These are phyloP conservation scores for Chenopodium formosanum DNA, from an alignment of 148 eudicot genomes.

Conservation along the genomic window DNA sequence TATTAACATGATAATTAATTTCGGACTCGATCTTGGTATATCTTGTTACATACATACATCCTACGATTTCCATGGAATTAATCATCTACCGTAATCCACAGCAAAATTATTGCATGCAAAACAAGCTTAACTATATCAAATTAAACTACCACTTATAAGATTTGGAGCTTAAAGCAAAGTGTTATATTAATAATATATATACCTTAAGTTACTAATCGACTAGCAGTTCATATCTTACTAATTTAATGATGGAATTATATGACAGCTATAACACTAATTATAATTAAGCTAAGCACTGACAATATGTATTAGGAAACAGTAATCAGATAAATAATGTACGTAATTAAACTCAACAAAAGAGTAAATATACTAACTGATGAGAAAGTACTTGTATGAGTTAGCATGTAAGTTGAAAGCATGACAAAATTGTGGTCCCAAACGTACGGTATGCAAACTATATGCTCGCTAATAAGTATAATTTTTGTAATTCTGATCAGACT, in stretches of 20 bases:
- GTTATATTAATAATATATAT: too few relatives aligned
- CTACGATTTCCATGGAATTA: too few relatives aligned
- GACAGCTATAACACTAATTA: neutral
- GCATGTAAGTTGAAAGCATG: constrained; percentile 9
- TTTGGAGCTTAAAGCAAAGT: neutral
- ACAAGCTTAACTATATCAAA: neutral
- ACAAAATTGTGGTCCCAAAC: constrained; percentile 16
- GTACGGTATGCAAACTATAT: constrained; percentile 14
- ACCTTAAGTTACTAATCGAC: too few relatives aligned
- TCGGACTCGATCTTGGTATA: too few relatives aligned
- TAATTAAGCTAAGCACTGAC: neutral
- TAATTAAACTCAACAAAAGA: neutral
- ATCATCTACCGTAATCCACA: neutral
- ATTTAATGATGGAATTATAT: neutral
- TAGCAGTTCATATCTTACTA: neutral
- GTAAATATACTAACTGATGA: neutral
- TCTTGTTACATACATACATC: too few relatives aligned
- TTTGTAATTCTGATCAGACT: neutral
- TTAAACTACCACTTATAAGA: neutral
- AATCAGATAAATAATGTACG: neutral
- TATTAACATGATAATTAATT: too few relatives aligned
- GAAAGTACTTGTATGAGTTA: neutral
- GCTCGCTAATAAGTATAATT: neutral
- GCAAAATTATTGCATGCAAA: neutral
- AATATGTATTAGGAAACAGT: neutral